Evolutionary conservation across 768 basidiomycete species (phyloP).

Genomic region (Tephrocybe rancida): DNA sequence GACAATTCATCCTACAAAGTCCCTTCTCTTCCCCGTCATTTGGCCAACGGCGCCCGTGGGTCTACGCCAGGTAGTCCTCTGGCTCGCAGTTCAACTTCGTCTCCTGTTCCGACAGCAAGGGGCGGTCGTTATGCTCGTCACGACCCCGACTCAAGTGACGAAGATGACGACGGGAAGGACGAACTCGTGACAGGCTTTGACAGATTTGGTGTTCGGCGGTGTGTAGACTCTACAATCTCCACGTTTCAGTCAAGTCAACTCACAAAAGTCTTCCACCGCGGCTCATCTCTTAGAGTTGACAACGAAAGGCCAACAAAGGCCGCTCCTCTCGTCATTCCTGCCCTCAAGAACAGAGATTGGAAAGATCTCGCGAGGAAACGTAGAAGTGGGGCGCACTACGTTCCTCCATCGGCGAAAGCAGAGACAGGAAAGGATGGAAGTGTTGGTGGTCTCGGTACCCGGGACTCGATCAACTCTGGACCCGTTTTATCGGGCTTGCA

Average conservation of each 20-base stretch:
- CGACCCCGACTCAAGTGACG: constrained; percentile 57
- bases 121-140: constrained; percentile 25
- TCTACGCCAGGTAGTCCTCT: constrained; percentile 59
- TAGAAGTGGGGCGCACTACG: constrained; percentile 53
- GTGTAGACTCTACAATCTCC: constrained; percentile 45
- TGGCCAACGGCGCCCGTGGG: constrained; percentile 33
- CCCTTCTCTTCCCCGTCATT: constrained; percentile 62
- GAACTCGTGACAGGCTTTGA: constrained; percentile 76
- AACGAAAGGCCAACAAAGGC: constrained; percentile 48
- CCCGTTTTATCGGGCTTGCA: constrained; percentile 73
- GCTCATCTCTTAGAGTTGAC: constrained; percentile 38
- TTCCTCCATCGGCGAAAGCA: constrained; percentile 64
- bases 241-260: constrained; percentile 63
- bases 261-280: constrained; percentile 53
- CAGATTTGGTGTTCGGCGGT: constrained; percentile 82
- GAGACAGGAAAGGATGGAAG: constrained; percentile 68
- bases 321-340: constrained; percentile 82
- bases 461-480: constrained; percentile 77
- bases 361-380: constrained; percentile 74
- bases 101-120: constrained; percentile 39
- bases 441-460: constrained; percentile 75
- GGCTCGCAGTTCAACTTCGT: constrained; percentile 47
- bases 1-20: constrained; percentile 56
- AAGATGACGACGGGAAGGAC: constrained; percentile 66
- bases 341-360: constrained; percentile 91